phyloP scores from a whole-genome alignment of 345 rosid species.

The Abelmoschus esculentus region DNA sequence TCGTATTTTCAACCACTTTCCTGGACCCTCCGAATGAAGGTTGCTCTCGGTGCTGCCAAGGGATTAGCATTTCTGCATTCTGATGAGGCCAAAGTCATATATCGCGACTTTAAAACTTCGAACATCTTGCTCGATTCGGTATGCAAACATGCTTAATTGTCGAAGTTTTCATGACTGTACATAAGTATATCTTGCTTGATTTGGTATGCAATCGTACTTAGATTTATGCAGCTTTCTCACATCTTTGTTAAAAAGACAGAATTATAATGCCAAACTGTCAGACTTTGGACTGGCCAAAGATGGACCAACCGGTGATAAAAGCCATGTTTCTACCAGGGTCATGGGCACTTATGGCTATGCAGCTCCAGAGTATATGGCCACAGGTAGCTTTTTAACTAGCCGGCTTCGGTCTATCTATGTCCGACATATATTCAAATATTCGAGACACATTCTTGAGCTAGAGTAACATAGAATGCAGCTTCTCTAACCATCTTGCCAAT shows the following conservation, averaged over 20 bases:
- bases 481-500: not conserved
- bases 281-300: constrained; percentile 97
- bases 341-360: constrained; percentile 95
- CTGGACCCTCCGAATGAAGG: not conserved
- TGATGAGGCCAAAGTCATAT: not conserved
- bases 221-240: constrained; percentile 5
- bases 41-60: not conserved
- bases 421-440: not conserved
- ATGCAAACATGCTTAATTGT: constrained; percentile 5
- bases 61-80: not conserved
- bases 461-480: not conserved
- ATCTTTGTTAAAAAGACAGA: constrained; percentile 31
- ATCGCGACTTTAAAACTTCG: constrained; percentile 65
- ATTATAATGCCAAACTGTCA: constrained; percentile 69
- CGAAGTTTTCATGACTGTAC: not conserved
- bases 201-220: constrained; percentile 9
- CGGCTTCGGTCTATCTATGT: not conserved
- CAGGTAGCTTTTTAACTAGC: constrained; percentile 28
- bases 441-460: not conserved
- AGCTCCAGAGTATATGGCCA: constrained; percentile 73
- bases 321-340: constrained; percentile 83
- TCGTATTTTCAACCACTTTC: constrained; percentile 1
- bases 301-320: constrained; percentile 68
- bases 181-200: not conserved
- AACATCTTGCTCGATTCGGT: constrained; percentile 82